Conservation (phyloP, 176 grass and related monocot species). For the Themeda triandra region DNA sequence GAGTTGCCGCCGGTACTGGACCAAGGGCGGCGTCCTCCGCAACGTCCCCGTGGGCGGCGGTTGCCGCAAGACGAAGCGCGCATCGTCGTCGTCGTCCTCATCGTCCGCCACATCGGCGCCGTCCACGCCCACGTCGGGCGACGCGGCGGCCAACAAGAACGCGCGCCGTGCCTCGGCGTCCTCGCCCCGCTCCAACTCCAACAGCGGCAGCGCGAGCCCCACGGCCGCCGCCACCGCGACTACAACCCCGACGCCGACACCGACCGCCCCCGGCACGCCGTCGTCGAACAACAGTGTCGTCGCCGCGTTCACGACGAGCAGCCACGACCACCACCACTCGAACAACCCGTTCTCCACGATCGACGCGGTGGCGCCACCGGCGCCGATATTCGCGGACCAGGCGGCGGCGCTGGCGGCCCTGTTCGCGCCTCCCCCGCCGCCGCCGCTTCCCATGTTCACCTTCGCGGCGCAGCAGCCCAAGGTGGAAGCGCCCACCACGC, state of each 20-base stretch:
- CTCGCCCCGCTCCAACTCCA: constrained; percentile 18
- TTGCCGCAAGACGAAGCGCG: constrained; percentile 66
- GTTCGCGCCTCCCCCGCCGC: constrained; percentile 34
- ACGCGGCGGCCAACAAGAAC: constrained; percentile 30
- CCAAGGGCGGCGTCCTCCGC: constrained; percentile 82
- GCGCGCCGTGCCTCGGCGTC: constrained; percentile 31
- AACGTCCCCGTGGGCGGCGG: constrained; percentile 91
- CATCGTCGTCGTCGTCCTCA: constrained; percentile 2
- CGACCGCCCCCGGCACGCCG: not conserved
- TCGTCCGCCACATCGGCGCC: constrained; percentile 5
- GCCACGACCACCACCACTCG: not conserved
- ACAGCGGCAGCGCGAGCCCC: constrained; percentile 40
- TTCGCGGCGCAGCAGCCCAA: constrained; percentile 31
- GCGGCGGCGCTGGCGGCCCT: constrained; percentile 47
- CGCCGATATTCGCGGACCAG: constrained; percentile 56
- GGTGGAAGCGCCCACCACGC: not conserved
- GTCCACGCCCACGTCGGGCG: constrained; percentile 16
- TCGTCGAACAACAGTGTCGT: constrained; percentile 1
- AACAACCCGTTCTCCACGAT: constrained; percentile 32
- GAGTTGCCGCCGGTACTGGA: constrained; percentile 97
- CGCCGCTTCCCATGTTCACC: constrained; percentile 33
- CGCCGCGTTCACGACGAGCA: not conserved
- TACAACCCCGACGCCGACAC: not conserved
- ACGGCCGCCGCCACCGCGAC: not conserved
- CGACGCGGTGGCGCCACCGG: constrained; percentile 38